Evolutionary conservation across 208 protist genomes (phyloP), one percentile per base, ranked within the genome.

Genomic region (Trypanosoma platydactyli): DNA sequence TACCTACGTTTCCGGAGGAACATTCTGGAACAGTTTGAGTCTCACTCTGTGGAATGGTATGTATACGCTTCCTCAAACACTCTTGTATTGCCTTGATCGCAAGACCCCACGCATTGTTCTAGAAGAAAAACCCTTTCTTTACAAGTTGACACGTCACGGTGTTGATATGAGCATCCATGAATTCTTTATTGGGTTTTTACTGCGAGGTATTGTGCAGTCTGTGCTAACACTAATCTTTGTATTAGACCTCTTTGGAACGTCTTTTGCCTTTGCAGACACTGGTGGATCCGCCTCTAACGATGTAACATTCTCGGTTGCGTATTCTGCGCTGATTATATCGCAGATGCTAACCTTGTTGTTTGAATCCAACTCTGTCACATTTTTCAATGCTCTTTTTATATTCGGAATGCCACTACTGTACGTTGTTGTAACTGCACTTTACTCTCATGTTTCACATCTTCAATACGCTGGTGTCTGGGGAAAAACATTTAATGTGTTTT

Each of bases 41-140:
- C 79, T 98, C 3, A 93, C 84, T 3, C 71, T 91, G 58, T 97
- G 92, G 83, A 98, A 98, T 68, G 92, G 92, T 25, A 40, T 94
- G 24, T 97, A 94, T 72, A 97, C 94, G 25, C 80, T 95, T 48
- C 81, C 94, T 25, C 91, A 94, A 25, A 91, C 89, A 0, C 61
- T 98, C 22, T 71, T 95, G 4, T 97, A 92, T 73, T 91, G 92
- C 64, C 68, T 98, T 9, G 94, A 98, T 70, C 88, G 88, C 35
- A 80, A 73, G 62, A 80, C 89, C 4, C 88, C 89, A 42, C 85
- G 86, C 0, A 76, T 79, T 22, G 80, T 91, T 50, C 77, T 97
- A 48, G 81, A 94, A 67, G 69, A 71, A 30, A 66, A 79, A 48
- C 85, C 89, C 20, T 76, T 70, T 57, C 68, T 96, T 16, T 97